phyloP scores from a whole-genome alignment of 306 rosid species.

The Prunus salicina region DNA sequence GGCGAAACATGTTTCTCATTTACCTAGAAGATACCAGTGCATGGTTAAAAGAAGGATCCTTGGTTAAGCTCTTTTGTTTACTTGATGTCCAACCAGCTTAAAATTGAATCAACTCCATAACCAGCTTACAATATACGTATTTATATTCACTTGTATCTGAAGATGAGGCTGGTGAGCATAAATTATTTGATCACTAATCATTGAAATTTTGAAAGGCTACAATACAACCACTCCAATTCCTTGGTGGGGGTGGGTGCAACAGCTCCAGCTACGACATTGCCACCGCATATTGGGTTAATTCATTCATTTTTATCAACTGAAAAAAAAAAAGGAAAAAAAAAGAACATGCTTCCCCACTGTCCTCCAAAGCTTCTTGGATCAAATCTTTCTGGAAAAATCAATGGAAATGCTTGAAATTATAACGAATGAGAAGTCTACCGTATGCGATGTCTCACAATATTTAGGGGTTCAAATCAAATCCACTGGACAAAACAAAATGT shows the following conservation, averaged over 20 bases:
- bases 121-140: not conserved
- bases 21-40: too few relatives aligned
- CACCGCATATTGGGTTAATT: not conserved
- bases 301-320: not conserved
- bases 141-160: not conserved
- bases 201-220: not conserved
- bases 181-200: not conserved
- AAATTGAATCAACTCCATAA: not conserved
- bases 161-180: not conserved
- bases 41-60: too few relatives aligned
- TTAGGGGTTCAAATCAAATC: not conserved
- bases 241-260: not conserved
- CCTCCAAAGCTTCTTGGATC: too few relatives aligned
- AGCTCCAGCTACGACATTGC: not conserved
- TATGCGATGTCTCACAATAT: not conserved
- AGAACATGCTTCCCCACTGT: not conserved
- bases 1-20: too few relatives aligned
- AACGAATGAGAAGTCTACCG: too few relatives aligned
- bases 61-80: too few relatives aligned
- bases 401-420: not conserved
- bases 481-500: not conserved
- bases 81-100: not conserved
- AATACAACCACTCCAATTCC: not conserved
- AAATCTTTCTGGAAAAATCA: not conserved
- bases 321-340: not conserved